Conservation (phyloP, 2,329 filamentous ascomycete species). For the Chaetomium olivaceum region DNA sequence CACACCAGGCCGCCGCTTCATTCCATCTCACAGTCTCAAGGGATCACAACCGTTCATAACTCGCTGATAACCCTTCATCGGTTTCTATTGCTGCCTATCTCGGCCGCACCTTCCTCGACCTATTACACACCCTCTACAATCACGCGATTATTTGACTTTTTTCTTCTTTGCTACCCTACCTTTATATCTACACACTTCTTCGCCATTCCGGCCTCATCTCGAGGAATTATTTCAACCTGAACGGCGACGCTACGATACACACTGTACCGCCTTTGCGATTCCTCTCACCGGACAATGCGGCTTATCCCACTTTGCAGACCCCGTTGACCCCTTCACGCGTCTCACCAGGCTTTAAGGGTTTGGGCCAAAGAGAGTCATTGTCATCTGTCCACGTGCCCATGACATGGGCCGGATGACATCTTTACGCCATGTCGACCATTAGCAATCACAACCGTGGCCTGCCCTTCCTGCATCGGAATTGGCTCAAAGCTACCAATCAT, state of each 20-base stretch:
- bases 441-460: constrained; percentile 50
- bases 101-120: neutral
- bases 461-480: constrained; percentile 58
- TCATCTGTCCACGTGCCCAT: constrained; percentile 22
- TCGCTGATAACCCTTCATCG: neutral
- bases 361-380: constrained; percentile 9
- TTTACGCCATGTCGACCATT: constrained; percentile 50
- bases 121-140: neutral
- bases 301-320: neutral
- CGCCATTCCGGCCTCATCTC: neutral
- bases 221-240: neutral
- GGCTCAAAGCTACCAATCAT: constrained; percentile 50
- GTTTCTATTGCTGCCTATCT: neutral
- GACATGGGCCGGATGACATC: constrained; percentile 26
- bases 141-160: neutral
- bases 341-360: neutral
- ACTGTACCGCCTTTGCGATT: neutral
- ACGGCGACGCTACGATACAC: neutral
- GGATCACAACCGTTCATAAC: neutral
- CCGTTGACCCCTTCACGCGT: constrained; percentile 6
- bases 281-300: constrained; percentile 11
- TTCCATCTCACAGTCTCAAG: neutral
- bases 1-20: neutral
- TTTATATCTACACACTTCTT: neutral
- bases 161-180: neutral